phyloP scores from a whole-genome alignment of 2,329 filamentous ascomycete genomes.

The Sphaerostilbella broomeana region DNA sequence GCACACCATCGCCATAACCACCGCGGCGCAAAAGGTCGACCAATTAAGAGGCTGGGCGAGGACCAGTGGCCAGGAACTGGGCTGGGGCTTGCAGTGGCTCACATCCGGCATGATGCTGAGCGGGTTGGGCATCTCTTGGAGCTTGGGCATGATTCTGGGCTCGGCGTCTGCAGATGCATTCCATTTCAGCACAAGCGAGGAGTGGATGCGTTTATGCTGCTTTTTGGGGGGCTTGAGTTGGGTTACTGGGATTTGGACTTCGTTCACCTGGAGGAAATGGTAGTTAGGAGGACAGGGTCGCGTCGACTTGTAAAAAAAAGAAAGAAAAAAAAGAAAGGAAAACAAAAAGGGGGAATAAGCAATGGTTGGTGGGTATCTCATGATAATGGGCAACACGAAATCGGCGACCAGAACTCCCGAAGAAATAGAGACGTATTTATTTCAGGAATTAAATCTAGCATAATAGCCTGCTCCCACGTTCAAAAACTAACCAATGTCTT shows the following conservation, averaged over 20 bases:
- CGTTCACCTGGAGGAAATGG: constrained; percentile 7
- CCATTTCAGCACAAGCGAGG: constrained; percentile 8
- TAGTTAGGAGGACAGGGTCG: no score
- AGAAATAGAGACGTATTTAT: no score
- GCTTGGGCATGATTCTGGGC: constrained; percentile 7
- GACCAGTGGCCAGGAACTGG: constrained; percentile 1
- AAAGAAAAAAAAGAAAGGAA: neutral
- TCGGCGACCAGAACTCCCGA: no score
- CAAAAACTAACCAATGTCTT: no score
- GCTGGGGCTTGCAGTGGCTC: constrained; percentile 5
- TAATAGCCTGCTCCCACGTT: no score
- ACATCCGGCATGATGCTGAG: constrained; percentile 12
- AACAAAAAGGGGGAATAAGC: constrained; percentile 4
- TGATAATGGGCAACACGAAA: no score
- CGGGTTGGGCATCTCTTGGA: constrained; percentile 8
- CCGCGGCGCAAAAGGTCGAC: constrained; percentile 5
- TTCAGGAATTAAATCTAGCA: no score
- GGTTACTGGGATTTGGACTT: constrained; percentile 3
- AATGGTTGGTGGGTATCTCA: no score
- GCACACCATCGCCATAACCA: constrained; percentile 8
- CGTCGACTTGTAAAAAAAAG: no score
- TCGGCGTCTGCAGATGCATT: constrained; percentile 7
- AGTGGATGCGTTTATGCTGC: constrained; percentile 6
- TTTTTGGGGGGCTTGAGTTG: constrained; percentile 2
- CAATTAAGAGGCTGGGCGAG: neutral